Percentiles rank a stretch among this genome's conserved stretches.
Conservation (phyloP, 2,329 filamentous ascomycete species). For the Venturia carpophila region DNA sequence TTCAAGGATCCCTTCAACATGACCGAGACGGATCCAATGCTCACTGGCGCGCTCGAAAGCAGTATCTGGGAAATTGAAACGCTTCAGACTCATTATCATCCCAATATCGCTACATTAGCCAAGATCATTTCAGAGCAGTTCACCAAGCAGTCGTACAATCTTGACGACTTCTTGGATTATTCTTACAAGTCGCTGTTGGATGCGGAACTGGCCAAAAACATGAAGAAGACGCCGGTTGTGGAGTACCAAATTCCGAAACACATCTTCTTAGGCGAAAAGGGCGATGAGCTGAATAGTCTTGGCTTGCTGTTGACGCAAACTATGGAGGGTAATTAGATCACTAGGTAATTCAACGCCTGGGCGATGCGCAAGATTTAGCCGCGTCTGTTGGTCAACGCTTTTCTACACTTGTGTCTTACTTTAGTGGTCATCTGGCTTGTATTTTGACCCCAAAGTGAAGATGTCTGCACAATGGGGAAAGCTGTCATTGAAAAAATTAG, state of each 20-base stretch:
- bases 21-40: conserved; percentile 71
- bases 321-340: not conserved
- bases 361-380: not conserved
- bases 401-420: not conserved
- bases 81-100: conserved; percentile 88
- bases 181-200: conserved; percentile 81
- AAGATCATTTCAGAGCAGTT: conserved; percentile 96
- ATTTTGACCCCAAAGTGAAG: not conserved
- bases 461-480: not conserved
- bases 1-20: conserved; percentile 71
- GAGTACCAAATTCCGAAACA: conserved; percentile 47
- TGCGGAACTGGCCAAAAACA: conserved; percentile 70
- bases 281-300: not conserved
- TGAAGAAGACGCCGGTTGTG: conserved; percentile 80
- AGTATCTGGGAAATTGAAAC: conserved; percentile 92
- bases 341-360: not conserved
- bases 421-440: not conserved
- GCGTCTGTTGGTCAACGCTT: not conserved
- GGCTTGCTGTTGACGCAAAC: not conserved
- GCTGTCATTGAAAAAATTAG: not conserved
- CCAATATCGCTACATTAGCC: conserved; percentile 87
- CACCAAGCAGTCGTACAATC: conserved; percentile 85
- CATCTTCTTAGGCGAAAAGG: conserved; percentile 8
- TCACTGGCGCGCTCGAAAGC: conserved; percentile 81
- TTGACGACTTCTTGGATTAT: conserved; percentile 97